A percentile compares a stretch with the other conserved stretches of the same genome.
Evolutionary conservation across 805 yeast species (phyloP).

Genomic region (Candida sithepensis): DNA sequence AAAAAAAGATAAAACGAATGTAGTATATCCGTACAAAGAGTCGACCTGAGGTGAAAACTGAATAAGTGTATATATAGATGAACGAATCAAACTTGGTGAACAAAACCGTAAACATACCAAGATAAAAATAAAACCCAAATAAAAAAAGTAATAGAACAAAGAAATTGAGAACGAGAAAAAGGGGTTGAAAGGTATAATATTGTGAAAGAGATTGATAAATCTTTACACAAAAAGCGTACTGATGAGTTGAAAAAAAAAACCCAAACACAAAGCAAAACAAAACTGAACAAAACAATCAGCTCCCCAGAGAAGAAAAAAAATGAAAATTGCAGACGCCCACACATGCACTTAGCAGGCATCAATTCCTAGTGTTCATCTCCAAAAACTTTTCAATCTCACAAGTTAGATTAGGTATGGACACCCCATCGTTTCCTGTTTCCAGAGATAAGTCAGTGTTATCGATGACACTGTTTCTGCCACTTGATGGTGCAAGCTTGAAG

Average conservation of each 20-base stretch:
- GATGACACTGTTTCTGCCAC: background rate
- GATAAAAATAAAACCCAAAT: background rate
- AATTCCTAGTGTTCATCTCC: background rate
- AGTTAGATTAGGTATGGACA: background rate
- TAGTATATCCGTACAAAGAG: too few relatives aligned
- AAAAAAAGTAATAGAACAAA: background rate
- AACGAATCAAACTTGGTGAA: too few relatives aligned
- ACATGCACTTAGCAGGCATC: too few relatives aligned
- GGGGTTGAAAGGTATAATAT: background rate
- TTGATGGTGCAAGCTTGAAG: background rate
- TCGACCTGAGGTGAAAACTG: too few relatives aligned
- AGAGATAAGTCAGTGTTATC: background rate
- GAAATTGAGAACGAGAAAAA: background rate
- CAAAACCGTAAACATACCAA: background rate
- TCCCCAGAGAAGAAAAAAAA: background rate
- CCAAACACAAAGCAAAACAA: too few relatives aligned
- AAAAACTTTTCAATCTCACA: background rate
- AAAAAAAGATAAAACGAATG: too few relatives aligned
- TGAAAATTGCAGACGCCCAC: too few relatives aligned
- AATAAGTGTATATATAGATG: background rate
- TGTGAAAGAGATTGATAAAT: too few relatives aligned
- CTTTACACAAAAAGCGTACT: background rate
- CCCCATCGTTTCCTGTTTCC: background rate
- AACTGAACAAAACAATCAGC: background rate
- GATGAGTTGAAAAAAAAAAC: background rate